These are phyloP conservation scores for Quercus parvula DNA, from an alignment of 306 rosid genomes.

Conservation along the genomic window DNA sequence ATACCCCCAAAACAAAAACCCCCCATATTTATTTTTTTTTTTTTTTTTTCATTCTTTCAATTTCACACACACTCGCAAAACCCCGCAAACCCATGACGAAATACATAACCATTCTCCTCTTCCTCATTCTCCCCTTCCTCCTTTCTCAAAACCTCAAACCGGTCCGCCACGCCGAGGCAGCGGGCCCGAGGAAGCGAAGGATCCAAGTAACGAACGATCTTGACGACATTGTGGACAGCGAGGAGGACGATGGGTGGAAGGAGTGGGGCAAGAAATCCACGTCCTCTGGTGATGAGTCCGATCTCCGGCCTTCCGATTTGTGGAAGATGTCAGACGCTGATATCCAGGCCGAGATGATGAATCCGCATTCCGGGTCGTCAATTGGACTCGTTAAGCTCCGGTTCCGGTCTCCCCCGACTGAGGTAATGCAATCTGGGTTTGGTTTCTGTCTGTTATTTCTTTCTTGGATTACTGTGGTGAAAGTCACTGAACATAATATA, in stretches of 20 bases:
- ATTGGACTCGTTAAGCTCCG: constrained; percentile 89
- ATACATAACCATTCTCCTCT: constrained; percentile 11
- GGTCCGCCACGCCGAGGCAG: constrained; percentile 40
- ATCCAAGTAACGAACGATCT: constrained; percentile 79
- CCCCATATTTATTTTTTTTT: too few species aligned
- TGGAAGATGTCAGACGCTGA: constrained; percentile 57
- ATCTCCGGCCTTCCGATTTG: constrained; percentile 51
- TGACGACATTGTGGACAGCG: constrained; percentile 79
- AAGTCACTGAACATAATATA: background rate
- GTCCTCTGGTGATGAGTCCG: constrained; percentile 25
- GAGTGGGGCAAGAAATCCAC: constrained; percentile 76
- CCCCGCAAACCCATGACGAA: constrained; percentile 16
- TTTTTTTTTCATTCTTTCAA: too few species aligned
- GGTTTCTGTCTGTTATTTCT: background rate
- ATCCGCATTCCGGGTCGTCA: constrained; percentile 63
- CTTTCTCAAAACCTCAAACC: constrained; percentile 17
- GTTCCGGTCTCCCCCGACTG: constrained; percentile 55
- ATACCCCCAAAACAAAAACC: too few species aligned
- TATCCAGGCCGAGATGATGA: constrained; percentile 79
- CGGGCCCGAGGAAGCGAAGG: constrained; percentile 39
- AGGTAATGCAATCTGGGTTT: constrained; percentile 32
- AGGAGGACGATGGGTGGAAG: constrained; percentile 85
- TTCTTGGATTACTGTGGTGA: background rate
- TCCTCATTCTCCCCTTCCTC: background rate
- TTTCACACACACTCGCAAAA: background rate